Base-by-base conservation (phyloP, 805 yeast species). In the Myxozyma lipomycoides region DNA sequence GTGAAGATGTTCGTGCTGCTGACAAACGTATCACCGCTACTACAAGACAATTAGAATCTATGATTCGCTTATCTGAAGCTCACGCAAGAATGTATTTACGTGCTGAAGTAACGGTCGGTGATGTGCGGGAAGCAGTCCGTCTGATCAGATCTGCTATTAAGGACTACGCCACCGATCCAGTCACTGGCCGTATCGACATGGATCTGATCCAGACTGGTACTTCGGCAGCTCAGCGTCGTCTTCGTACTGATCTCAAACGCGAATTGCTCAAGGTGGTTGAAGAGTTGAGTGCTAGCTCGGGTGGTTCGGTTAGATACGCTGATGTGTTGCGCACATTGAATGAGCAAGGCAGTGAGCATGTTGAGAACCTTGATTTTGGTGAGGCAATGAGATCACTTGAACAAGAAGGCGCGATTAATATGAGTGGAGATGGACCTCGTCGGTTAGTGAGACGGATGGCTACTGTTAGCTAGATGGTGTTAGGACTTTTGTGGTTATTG, bases 91-190 rank as follows among this genome's bases (percentile, higher is more conserved):
- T 93, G 95, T 81, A 96, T 61, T 74, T 93, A 26, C 78, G 91
- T 1, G 70, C 74, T 1, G 65, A 61, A 0, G 99, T 93, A 3
- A 84, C 82, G 48, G 73, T 85, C 23, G 75, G 74, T 25, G 99
- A 93, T 67, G 98, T 93, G 4, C 75, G 77, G 53, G 99, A 93
- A 67, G 95, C 98, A 0, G 97, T 90, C 2, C 78, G 99, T 59
- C 74, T 93, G 59, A 93, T 91, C 65, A 82, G 85, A 61, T 79
- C 95, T 2, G 99, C 99, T 12, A 86, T 93, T 59, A 93, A 93
- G 67, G 98, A 93, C 58, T 93, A 93, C 67, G 99, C 99, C 15
- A 93, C 96, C 2, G 99, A 93, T 71, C 98, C 98, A 22, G 74
- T 83, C 32, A 91, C 98, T 0, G 99, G 99, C 26, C 79, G 93